These are phyloP conservation scores for Tylopilus vinaceipallidus DNA, from an alignment of 768 basidiomycete species.

Conservation along the genomic window DNA sequence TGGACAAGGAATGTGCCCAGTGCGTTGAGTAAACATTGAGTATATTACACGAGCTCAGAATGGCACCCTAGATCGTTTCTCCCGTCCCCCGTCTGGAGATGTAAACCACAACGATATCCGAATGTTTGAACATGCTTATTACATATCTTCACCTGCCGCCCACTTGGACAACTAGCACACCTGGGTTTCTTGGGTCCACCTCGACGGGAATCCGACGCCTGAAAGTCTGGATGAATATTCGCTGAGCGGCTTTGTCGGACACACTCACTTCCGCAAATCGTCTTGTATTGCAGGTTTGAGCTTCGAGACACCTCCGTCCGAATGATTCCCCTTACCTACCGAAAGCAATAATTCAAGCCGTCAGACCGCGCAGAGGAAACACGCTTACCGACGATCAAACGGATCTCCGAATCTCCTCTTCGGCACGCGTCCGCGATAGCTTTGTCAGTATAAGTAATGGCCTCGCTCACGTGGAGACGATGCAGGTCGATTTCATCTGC, in stretches of 20 bases:
- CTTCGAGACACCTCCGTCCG: conserved; percentile 70
- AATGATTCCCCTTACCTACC: conserved; percentile 86
- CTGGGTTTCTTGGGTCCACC: conserved; percentile 77
- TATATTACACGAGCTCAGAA: neutral
- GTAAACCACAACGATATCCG: no score
- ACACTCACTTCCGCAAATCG: conserved; percentile 67
- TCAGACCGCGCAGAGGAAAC: neutral
- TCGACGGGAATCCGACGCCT: conserved; percentile 72
- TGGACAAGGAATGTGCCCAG: neutral
- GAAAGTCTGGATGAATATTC: conserved; percentile 1
- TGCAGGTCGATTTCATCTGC: conserved; percentile 84
- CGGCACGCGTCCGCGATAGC: conserved; percentile 65
- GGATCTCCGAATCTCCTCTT: conserved; percentile 59
- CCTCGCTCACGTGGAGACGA: conserved; percentile 91
- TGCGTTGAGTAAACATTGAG: neutral
- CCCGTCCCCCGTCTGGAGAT: no score
- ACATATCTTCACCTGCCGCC: neutral
- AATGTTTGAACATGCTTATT: no score
- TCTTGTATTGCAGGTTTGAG: conserved; percentile 89
- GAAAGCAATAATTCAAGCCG: neutral
- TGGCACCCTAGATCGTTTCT: no score
- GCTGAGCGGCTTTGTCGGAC: neutral
- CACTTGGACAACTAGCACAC: conserved; percentile 73
- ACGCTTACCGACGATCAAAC: conserved; percentile 79
- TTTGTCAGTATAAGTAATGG: conserved; percentile 67